These are phyloP conservation scores for Canavalia ensiformis DNA, from an alignment of 306 rosid species.

Conservation along the genomic window DNA sequence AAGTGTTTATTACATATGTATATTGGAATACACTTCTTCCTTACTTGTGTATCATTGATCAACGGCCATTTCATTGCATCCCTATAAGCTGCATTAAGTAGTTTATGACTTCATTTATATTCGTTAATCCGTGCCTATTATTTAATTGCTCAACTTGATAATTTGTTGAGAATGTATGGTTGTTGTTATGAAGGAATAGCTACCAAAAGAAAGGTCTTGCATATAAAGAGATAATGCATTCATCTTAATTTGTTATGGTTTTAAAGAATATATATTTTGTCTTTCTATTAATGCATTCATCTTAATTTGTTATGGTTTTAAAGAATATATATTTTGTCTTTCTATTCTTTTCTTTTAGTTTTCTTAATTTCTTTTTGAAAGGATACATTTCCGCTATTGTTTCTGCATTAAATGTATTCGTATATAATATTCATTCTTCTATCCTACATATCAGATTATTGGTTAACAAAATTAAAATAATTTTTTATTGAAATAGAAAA, in stretches of 20 bases:
- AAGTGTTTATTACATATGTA: not conserved
- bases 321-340: not conserved
- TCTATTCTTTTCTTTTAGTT: not conserved
- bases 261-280: not conserved
- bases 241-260: conserved; percentile 3
- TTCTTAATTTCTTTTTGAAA: not conserved
- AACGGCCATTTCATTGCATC: not conserved
- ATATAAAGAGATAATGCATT: not conserved
- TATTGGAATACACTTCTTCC: not conserved
- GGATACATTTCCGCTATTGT: not conserved
- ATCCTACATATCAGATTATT: not conserved
- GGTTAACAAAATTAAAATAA: not conserved
- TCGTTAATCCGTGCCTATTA: not conserved
- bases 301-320: not conserved
- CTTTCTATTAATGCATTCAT: not conserved
- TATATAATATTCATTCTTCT: not conserved
- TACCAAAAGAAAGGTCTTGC: not conserved
- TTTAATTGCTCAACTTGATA: not conserved
- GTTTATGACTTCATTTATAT: conserved; percentile 1
- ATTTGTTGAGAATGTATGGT: not conserved
- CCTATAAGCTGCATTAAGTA: conserved; percentile 2
- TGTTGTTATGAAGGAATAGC: not conserved
- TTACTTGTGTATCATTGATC: not conserved
- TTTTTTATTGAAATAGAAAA: not conserved
- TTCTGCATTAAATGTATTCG: not conserved